Evolutionary conservation across 129 eudicot species (phyloP).

Genomic region (Flaveria ramosissima): DNA sequence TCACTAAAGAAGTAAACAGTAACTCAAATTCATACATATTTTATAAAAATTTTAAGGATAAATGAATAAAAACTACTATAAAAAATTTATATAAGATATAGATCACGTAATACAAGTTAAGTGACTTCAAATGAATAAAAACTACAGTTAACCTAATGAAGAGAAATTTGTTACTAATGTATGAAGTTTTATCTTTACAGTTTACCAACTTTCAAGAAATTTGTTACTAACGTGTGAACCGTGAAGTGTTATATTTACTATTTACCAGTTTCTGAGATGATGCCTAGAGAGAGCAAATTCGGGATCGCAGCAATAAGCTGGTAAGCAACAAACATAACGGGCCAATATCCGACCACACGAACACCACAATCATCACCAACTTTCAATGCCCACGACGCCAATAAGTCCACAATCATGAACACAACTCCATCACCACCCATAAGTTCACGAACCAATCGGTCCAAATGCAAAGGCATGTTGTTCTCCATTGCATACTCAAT

Average conservation of each 20-base stretch:
- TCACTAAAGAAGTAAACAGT: too few relatives aligned
- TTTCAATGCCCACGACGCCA: conserved; percentile 76
- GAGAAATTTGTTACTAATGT: too few relatives aligned
- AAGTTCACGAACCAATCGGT: conserved; percentile 37
- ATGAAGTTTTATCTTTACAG: too few relatives aligned
- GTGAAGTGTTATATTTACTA: background rate
- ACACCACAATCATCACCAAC: conserved; percentile 63
- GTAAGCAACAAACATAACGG: conserved; percentile 74
- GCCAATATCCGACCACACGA: conserved; percentile 84
- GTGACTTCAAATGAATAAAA: too few relatives aligned
- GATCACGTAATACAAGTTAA: too few relatives aligned
- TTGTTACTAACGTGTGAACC: too few relatives aligned
- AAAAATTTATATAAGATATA: too few relatives aligned
- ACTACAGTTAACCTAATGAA: too few relatives aligned
- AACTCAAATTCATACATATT: too few relatives aligned
- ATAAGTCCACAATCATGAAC: conserved; percentile 63
- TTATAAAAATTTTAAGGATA: too few relatives aligned
- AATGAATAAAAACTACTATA: too few relatives aligned
- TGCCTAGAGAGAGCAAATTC: conserved; percentile 48
- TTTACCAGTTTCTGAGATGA: conserved; percentile 65
- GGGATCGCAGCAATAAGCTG: conserved; percentile 67
- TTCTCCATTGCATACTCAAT: conserved; percentile 80
- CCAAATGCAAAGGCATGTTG: conserved; percentile 54
- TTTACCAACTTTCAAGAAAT: too few relatives aligned
- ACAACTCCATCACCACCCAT: conserved; percentile 37